Percentiles rank a stretch among this genome's conserved stretches.
Evolutionary conservation across 106 monocot genomes (phyloP).

Genomic region (Chionographis japonica): DNA sequence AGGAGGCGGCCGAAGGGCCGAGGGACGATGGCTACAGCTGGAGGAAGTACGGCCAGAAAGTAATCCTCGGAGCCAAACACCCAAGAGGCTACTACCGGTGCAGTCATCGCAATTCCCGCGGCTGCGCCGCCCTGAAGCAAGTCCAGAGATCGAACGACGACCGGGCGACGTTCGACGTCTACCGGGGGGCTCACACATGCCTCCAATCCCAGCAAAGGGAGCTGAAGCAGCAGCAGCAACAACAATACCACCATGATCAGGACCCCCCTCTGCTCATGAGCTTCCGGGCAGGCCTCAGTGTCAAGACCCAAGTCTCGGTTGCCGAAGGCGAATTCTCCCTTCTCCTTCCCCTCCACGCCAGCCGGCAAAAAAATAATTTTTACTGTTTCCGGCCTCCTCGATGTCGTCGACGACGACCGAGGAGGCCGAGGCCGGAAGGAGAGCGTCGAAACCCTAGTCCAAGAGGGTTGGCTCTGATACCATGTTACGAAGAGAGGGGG

Average conservation of each 20-base stretch:
- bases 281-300: constrained; percentile 18
- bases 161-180: constrained; percentile 37
- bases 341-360: constrained; percentile 31
- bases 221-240: background rate
- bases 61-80: constrained; percentile 48
- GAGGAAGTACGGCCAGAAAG: constrained; percentile 63
- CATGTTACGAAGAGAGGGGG: too few relatives aligned
- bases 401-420: too few relatives aligned
- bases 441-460: too few relatives aligned
- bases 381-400: too few relatives aligned
- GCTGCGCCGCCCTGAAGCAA: constrained; percentile 57
- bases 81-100: constrained; percentile 76
- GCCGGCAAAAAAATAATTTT: too few relatives aligned
- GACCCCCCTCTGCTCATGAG: constrained; percentile 9
- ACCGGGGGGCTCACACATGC: constrained; percentile 48
- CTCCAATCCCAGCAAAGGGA: background rate
- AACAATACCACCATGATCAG: too few relatives aligned
- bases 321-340: background rate
- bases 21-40: constrained; percentile 53
- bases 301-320: constrained; percentile 15
- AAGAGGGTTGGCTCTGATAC: too few relatives aligned
- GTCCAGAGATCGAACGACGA: constrained; percentile 51
- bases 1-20: constrained; percentile 14
- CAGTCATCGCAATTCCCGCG: constrained; percentile 39
- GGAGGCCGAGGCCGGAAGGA: too few relatives aligned